A percentile compares a stretch with the other conserved stretches of the same genome.
Conservation (phyloP, 805 yeast genomes). For the Torulaspora microellipsoides region DNA sequence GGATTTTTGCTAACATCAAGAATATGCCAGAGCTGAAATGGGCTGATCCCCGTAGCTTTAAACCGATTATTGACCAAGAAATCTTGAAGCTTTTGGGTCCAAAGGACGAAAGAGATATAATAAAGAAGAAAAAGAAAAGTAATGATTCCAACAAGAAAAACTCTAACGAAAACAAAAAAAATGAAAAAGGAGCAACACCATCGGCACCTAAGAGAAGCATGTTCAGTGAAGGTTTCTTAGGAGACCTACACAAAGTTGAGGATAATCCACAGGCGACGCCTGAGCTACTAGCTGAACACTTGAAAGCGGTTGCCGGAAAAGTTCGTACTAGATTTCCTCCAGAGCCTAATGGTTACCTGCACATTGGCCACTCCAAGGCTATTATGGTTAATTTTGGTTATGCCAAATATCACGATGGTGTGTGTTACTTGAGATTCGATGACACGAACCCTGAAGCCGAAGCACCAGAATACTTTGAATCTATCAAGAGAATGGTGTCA, state of each 20-base stretch:
- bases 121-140: constrained; percentile 66
- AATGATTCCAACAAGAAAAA: constrained; percentile 38
- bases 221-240: constrained; percentile 94
- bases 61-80: constrained; percentile 79
- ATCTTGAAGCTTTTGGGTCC: constrained; percentile 79
- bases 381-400: constrained; percentile 97
- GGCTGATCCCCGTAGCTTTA: constrained; percentile 86
- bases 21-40: constrained; percentile 73
- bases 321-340: constrained; percentile 95
- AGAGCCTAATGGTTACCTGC: constrained; percentile 98
- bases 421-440: constrained; percentile 89
- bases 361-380: constrained; percentile 97
- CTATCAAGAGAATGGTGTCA: constrained; percentile 75
- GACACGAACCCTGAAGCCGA: constrained; percentile 99
- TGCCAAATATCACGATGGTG: constrained; percentile 81
- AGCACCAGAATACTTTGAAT: constrained; percentile 82
- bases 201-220: constrained; percentile 51
- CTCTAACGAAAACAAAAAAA: constrained; percentile 24
- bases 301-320: constrained; percentile 70
- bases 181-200: constrained; percentile 11
- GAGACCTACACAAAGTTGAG: constrained; percentile 92
- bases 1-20: constrained; percentile 72
- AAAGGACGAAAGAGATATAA: constrained; percentile 88
- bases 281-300: constrained; percentile 76
- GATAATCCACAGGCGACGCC: constrained; percentile 90